These are phyloP conservation scores for Debaryomycetaceae sp. DNA, from an alignment of 1,139 yeast genomes.

Conservation along the genomic window DNA sequence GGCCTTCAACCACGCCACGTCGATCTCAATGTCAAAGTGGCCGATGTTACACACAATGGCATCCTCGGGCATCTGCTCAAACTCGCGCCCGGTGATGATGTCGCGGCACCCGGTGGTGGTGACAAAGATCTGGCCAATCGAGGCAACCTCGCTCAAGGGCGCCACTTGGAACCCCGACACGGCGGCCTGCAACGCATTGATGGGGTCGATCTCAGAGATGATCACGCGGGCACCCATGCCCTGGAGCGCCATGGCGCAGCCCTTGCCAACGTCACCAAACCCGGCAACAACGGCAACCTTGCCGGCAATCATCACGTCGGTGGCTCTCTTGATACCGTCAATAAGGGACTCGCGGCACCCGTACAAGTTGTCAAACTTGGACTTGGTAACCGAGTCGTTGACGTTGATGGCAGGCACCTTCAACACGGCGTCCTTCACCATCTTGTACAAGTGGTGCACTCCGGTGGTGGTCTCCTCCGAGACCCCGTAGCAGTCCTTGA, in stretches of 20 bases:
- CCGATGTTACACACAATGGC: conserved; percentile 99
- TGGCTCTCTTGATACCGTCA: conserved; percentile 99
- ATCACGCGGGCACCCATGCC: conserved; percentile 99
- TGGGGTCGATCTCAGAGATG: conserved; percentile 97
- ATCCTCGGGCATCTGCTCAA: conserved; percentile 94
- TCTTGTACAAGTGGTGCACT: conserved; percentile 98
- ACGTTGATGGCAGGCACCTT: conserved; percentile 99
- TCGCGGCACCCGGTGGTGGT: conserved; percentile 99
- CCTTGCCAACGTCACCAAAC: conserved; percentile 99
- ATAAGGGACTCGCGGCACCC: conserved; percentile 99
- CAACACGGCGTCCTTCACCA: conserved; percentile 83
- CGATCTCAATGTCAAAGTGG: conserved; percentile 98
- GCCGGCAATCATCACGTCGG: conserved; percentile 99
- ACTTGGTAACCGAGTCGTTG: conserved; percentile 98
- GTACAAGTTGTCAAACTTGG: conserved; percentile 98
- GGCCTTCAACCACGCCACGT: conserved; percentile 95
- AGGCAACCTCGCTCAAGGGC: conserved; percentile 93
- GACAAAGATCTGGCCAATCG: conserved; percentile 94
- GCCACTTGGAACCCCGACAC: conserved; percentile 98
- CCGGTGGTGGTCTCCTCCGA: conserved; percentile 99
- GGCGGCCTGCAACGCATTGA: conserved; percentile 99
- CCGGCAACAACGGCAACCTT: conserved; percentile 99
- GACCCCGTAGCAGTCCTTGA: conserved; percentile 90
- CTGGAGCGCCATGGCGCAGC: conserved; percentile 99
- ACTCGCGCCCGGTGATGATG: conserved; percentile 87